phyloP scores from a whole-genome alignment of 345 rosid species.

The Hevea brasiliensis region DNA sequence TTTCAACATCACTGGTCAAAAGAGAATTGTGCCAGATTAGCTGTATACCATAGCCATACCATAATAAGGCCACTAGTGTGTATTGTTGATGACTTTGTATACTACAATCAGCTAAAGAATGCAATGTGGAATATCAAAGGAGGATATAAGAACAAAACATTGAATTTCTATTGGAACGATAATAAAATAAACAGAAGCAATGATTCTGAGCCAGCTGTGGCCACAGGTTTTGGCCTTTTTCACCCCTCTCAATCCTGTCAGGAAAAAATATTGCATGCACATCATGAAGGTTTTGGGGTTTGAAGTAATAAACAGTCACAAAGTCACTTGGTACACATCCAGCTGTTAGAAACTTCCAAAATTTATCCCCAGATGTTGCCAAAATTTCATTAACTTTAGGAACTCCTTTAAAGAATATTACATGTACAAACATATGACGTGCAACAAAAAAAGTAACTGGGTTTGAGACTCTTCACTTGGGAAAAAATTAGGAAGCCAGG shows the following conservation, averaged over 20 bases:
- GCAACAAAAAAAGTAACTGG: not conserved
- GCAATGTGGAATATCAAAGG: no score
- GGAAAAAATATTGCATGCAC: not conserved
- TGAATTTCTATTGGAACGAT: not conserved
- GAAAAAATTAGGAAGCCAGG: no score
- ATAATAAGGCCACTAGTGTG: not conserved
- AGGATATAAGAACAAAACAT: not conserved
- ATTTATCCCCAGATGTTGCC: conserved; percentile 4
- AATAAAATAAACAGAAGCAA: not conserved
- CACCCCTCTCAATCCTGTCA: not conserved
- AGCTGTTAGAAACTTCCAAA: not conserved
- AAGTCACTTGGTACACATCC: no score
- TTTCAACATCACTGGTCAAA: not conserved
- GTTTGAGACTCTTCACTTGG: no score
- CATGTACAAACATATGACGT: not conserved
- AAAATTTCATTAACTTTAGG: not conserved
- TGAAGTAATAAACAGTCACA: not conserved
- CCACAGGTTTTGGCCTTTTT: not conserved
- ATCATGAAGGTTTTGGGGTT: not conserved
- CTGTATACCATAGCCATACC: not conserved
- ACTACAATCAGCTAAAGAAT: not conserved
- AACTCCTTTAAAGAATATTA: not conserved
- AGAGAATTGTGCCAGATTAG: not conserved
- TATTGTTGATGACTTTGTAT: not conserved
- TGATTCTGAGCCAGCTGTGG: not conserved